Percentiles rank a stretch among this genome's conserved stretches.
Conservation (phyloP, 2,329 filamentous ascomycete species). For the Hortaea werneckii region DNA sequence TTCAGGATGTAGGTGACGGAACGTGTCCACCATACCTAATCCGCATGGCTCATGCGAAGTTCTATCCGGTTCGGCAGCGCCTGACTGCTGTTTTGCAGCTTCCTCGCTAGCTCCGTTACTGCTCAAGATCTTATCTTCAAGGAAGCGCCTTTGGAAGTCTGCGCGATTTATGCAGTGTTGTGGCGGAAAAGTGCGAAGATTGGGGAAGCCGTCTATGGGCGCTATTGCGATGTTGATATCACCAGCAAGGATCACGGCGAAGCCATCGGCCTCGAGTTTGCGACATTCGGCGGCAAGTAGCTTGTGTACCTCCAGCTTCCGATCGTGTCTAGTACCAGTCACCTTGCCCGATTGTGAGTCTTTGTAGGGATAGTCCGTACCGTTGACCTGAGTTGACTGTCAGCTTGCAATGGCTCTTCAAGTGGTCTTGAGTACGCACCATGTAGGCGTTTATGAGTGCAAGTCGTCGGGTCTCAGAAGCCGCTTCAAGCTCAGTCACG, state of each 20-base stretch:
- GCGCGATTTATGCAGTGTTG: slow-evolving; percentile 42
- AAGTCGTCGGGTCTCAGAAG: slow-evolving; percentile 21
- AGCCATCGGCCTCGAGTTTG: slow-evolving; percentile 31
- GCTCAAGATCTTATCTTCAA: slow-evolving; percentile 14
- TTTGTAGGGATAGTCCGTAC: slow-evolving; percentile 39
- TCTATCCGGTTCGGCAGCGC: not conserved
- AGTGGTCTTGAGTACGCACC: not conserved
- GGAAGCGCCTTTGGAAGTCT: slow-evolving; percentile 43
- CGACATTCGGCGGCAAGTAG: slow-evolving; percentile 37
- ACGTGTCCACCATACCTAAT: slow-evolving; percentile 37
- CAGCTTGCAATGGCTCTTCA: not conserved
- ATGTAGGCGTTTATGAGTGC: slow-evolving; percentile 43
- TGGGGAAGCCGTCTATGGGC: slow-evolving; percentile 37
- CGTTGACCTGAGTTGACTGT: slow-evolving; percentile 30
- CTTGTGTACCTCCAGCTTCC: slow-evolving; percentile 40
- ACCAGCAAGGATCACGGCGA: slow-evolving; percentile 38
- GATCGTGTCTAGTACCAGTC: slow-evolving; percentile 40
- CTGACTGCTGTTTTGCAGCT: not conserved
- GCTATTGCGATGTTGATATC: slow-evolving; percentile 44
- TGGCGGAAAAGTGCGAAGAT: slow-evolving; percentile 33
- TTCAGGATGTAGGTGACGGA: slow-evolving; percentile 34
- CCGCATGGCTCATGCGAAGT: slow-evolving; percentile 1
- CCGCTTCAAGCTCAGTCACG: slow-evolving; percentile 31
- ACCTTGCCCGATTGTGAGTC: slow-evolving; percentile 33
- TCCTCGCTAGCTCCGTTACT: slow-evolving; percentile 2